Base-by-base conservation (phyloP, 2,329 filamentous ascomycete species). In the Seiridium unicorne region DNA sequence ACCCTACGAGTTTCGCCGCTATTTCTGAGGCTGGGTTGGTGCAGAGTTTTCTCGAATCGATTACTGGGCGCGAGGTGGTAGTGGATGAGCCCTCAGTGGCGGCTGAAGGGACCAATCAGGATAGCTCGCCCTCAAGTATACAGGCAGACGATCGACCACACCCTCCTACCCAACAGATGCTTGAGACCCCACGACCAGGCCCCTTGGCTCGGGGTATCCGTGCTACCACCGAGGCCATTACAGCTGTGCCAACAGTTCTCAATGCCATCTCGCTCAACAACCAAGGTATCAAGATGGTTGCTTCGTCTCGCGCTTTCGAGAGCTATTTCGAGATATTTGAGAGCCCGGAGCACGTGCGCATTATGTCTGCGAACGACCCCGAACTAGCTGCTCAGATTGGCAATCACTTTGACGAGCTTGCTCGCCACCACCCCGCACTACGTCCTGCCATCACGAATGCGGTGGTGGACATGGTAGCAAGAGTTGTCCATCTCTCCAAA, bases 301-400 rank as follows among this genome's bases (percentile, higher is more conserved):
- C 92, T 60, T 84, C 87, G 0, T 97, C 93, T 0, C 83, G 87
- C 60, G 93, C 92, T 1, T 82, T 99, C 49, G 89, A 93, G 60
- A 91, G 87, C 66, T 98, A 93, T 72, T 90, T 99, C 65, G 92
- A 97, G 72, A 92, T 98, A n/a, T 99, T 99, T 65, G 92, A 97
- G 74, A 98, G 92, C 65, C 88, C 93, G 2, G 84, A 87, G 13
- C 96, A 99, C 74, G 87, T 99, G 60, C 91, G 90, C 67, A 90
- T 89, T 64, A 88, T 99, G 82, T 44, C 55, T 49, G 87, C 91
- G 63, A 80, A 81, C 44, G 94, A 97, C 65, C 79, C 84, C 4
- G 79, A 81, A 42, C 81, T 96, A 60, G 84, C 93, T 8, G 84
- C 84, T 36, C 85, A 87, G 44, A 84, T 99, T 55, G 95, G 95